These are phyloP conservation scores for Schoenoplectus tabernaemontani DNA, from an alignment of 202 grass and related monocot species.

Conservation along the genomic window DNA sequence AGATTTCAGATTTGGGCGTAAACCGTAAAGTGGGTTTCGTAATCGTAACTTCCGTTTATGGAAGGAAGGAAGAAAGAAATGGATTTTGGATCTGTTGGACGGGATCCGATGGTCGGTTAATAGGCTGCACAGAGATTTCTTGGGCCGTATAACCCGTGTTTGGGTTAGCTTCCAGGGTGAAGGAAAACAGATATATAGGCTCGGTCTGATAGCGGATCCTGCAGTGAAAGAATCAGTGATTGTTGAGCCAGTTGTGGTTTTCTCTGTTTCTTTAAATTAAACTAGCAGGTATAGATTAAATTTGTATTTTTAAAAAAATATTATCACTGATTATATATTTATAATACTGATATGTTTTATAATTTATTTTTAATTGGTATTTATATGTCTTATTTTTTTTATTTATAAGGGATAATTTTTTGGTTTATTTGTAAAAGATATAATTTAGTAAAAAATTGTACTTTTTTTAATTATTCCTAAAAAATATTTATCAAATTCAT, in stretches of 20 bases:
- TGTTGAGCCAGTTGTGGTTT: not conserved
- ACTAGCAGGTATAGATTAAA: not conserved
- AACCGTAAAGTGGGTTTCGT: not conserved
- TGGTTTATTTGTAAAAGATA: too few relatives aligned
- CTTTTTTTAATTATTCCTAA: too few relatives aligned
- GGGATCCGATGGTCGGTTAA: not conserved
- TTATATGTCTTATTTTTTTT: too few relatives aligned
- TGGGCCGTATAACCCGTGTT: not conserved
- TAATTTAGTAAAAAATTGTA: too few relatives aligned
- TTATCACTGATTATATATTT: too few relatives aligned
- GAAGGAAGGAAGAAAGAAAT: not conserved
- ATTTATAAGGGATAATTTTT: too few relatives aligned
- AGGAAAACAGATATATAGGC: not conserved
- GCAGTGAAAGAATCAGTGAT: not conserved
- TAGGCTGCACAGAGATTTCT: not conserved
- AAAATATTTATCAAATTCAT: too few relatives aligned
- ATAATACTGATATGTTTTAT: too few relatives aligned
- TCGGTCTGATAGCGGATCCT: not conserved
- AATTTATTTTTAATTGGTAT: too few relatives aligned
- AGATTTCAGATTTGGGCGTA: conserved; percentile 4
- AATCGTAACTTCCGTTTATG: too few relatives aligned
- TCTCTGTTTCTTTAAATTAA: not conserved
- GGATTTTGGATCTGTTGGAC: not conserved
- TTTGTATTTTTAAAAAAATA: not conserved
- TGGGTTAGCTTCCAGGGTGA: not conserved